A percentile compares a stretch with the other conserved stretches of the same genome.
phyloP scores from a whole-genome alignment of 2,329 filamentous ascomycete genomes.

The Fusarium continuum region DNA sequence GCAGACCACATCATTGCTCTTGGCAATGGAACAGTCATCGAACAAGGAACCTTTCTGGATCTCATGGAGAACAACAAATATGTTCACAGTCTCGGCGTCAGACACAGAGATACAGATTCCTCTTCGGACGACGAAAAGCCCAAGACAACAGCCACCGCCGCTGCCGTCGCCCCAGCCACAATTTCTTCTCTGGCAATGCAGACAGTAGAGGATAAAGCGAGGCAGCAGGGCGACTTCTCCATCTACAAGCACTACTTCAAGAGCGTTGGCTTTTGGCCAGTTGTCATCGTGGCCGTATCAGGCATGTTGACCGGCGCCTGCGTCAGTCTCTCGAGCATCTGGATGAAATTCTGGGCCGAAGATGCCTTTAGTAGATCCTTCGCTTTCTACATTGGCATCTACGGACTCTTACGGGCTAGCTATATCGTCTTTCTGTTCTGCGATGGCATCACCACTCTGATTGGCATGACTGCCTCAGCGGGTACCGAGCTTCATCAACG shows the following conservation, averaged over 20 bases:
- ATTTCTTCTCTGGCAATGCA: neutral
- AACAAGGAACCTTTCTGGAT: constrained; percentile 50
- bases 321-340: constrained; percentile 47
- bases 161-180: neutral
- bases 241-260: constrained; percentile 50
- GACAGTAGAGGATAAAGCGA: constrained; percentile 35
- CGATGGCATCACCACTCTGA: constrained; percentile 21
- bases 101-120: constrained; percentile 19
- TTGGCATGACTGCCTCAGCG: constrained; percentile 44
- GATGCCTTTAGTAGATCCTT: constrained; percentile 39
- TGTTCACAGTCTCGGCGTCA: constrained; percentile 50
- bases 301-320: constrained; percentile 42
- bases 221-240: constrained; percentile 46
- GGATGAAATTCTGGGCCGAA: constrained; percentile 55
- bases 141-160: neutral
- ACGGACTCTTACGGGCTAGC: constrained; percentile 35
- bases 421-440: constrained; percentile 35
- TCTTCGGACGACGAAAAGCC: neutral
- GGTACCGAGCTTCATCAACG: constrained; percentile 47
- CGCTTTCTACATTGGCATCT: constrained; percentile 47
- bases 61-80: constrained; percentile 49
- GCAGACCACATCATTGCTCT: constrained; percentile 61
- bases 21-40: constrained; percentile 51
- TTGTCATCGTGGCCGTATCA: constrained; percentile 34
- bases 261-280: constrained; percentile 35